Conservation (phyloP, 208 protist genomes). For the Trichomonas tenax region DNA sequence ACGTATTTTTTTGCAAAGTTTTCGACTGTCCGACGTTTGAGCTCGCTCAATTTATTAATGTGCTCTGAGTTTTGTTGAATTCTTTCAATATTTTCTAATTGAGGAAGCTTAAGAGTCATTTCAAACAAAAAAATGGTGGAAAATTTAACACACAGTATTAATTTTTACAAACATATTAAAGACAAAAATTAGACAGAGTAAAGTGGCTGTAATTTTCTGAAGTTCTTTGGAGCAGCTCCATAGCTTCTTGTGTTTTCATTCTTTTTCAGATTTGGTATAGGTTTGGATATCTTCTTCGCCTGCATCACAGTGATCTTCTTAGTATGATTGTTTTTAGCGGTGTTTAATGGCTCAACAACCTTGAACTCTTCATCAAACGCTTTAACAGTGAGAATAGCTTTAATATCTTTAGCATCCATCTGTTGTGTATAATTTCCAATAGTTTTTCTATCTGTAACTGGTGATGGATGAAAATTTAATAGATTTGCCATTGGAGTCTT, state of each 20-base stretch:
- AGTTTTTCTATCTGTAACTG: neutral
- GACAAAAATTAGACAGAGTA: neutral
- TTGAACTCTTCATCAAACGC: neutral
- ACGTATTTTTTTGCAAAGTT: no score
- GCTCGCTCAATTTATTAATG: no score
- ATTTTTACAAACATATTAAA: neutral
- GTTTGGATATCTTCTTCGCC: neutral
- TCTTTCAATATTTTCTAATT: no score
- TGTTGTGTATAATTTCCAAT: neutral
- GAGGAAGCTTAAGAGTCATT: no score
- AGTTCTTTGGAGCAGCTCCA: neutral
- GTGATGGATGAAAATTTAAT: neutral
- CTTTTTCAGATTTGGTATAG: neutral
- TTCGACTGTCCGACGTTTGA: no score
- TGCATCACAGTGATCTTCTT: neutral
- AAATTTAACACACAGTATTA: no score
- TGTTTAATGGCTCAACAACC: neutral
- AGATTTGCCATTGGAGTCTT: neutral
- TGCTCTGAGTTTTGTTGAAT: no score
- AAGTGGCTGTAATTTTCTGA: neutral
- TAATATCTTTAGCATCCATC: neutral
- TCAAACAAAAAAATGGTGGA: no score
- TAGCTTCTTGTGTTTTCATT: neutral
- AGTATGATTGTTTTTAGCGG: neutral
- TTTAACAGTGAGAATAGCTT: neutral